A percentile compares a stretch with the other conserved stretches of the same genome.
phyloP scores from a whole-genome alignment of 2,329 filamentous ascomycete species.

The Trichoderma afroharzianum region DNA sequence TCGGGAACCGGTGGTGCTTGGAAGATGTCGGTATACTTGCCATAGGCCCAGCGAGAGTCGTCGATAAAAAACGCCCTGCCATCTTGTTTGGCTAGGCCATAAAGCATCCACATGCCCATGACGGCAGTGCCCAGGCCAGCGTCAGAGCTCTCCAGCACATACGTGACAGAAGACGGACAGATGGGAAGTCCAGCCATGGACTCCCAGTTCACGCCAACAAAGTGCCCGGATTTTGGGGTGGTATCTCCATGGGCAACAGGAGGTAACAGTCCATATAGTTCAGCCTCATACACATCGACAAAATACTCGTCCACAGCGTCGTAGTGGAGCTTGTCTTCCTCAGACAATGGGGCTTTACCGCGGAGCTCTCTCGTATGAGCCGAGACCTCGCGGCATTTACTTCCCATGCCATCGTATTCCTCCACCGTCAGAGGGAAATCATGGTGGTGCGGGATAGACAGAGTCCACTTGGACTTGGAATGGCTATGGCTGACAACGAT shows the following conservation, averaged over 20 bases:
- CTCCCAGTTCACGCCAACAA: conserved; percentile 48
- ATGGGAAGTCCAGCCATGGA: conserved; percentile 47
- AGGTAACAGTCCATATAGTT: conserved; percentile 60
- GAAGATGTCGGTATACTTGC: conserved; percentile 71
- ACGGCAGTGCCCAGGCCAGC: conserved; percentile 74
- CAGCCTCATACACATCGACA: conserved; percentile 70
- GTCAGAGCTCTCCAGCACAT: conserved; percentile 67
- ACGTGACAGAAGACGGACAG: conserved; percentile 72
- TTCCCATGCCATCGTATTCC: conserved; percentile 68
- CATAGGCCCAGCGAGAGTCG: conserved; percentile 80
- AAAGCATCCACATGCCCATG: conserved; percentile 79
- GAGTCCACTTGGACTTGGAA: conserved; percentile 71
- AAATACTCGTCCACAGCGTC: conserved; percentile 65
- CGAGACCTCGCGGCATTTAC: conserved; percentile 63
- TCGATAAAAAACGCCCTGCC: conserved; percentile 78
- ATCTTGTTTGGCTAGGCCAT: conserved; percentile 72
- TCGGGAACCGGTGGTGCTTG: conserved; percentile 58
- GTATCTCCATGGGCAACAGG: conserved; percentile 32
- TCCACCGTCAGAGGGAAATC: conserved; percentile 63
- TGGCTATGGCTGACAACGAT: conserved; percentile 64
- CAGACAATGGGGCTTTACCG: conserved; percentile 36
- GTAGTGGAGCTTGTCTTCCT: conserved; percentile 48
- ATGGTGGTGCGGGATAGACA: conserved; percentile 67
- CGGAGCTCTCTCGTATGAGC: conserved; percentile 50
- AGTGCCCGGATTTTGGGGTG: conserved; percentile 39